phyloP scores from a whole-genome alignment of 2,329 filamentous ascomycete species.

The Fusarium vanettenii region DNA sequence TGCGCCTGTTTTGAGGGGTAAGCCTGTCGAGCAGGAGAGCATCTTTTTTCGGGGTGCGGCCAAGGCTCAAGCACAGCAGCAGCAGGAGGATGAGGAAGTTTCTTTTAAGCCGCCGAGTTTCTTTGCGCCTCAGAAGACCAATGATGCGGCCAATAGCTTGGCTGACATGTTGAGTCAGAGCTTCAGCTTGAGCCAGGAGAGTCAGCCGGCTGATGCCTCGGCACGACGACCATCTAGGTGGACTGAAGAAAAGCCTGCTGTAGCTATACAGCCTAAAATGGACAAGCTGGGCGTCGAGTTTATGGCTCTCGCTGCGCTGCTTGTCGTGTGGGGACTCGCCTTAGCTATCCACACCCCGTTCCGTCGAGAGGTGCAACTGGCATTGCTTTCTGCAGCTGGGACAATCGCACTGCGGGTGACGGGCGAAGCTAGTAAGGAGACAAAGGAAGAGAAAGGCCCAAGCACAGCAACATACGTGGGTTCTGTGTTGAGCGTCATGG shows the following conservation, averaged over 20 bases:
- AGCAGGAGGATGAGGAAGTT: constrained; percentile 41
- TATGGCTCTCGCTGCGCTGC: constrained; percentile 32
- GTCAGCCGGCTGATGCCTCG: background rate
- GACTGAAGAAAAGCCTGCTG: background rate
- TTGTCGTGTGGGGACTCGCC: constrained; percentile 44
- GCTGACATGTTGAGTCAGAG: constrained; percentile 58
- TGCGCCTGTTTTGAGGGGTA: constrained; percentile 62
- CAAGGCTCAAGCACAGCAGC: constrained; percentile 16
- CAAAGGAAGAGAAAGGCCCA: constrained; percentile 22
- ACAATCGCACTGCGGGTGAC: constrained; percentile 46
- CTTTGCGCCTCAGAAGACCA: constrained; percentile 60
- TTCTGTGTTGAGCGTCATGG: constrained; percentile 46
- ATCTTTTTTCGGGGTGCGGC: constrained; percentile 61
- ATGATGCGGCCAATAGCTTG: constrained; percentile 57
- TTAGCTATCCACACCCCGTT: constrained; percentile 37
- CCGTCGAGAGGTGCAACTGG: constrained; percentile 42
- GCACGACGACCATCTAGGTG: background rate
- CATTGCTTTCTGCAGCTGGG: constrained; percentile 43
- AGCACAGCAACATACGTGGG: constrained; percentile 36
- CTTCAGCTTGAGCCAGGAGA: constrained; percentile 54
- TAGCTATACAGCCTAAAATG: background rate
- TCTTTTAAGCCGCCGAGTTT: constrained; percentile 71
- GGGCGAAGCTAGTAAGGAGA: constrained; percentile 40
- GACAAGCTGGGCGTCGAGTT: constrained; percentile 34
- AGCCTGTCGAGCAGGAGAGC: constrained; percentile 57